Conservation (phyloP, 1,284 basidiomycete species). For the Tylopilus sp. region DNA sequence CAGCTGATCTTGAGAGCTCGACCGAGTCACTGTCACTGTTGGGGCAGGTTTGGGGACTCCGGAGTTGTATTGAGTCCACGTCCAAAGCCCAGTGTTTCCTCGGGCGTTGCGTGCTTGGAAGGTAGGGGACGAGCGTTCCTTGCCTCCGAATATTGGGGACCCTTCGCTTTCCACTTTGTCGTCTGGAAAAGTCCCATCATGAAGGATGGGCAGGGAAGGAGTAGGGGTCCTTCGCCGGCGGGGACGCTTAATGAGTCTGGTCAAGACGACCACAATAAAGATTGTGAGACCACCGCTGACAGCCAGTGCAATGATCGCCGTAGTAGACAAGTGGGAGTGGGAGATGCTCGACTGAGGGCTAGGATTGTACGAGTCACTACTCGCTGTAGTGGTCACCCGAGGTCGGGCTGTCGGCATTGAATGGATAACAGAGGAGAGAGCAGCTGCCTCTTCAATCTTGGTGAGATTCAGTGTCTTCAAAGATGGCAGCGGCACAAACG, state of each 20-base stretch:
- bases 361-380: conserved; percentile 1
- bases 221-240: conserved; percentile 49
- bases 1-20: conserved; percentile 19
- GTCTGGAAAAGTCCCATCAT: conserved; percentile 48
- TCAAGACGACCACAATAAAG: conserved; percentile 48
- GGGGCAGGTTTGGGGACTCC: conserved; percentile 33
- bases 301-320: conserved; percentile 53
- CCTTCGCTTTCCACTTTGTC: conserved; percentile 47
- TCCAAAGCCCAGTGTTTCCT: conserved; percentile 42
- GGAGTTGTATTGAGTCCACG: conserved; percentile 64
- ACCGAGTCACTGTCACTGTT: conserved; percentile 26
- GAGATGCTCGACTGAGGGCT: conserved; percentile 6
- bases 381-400: conserved; percentile 1
- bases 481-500: conserved; percentile 31
- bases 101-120: conserved; percentile 30
- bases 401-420: conserved; percentile 11
- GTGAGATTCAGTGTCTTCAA: conserved; percentile 30
- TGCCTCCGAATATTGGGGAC: conserved; percentile 71
- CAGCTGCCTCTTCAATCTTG: conserved; percentile 15
- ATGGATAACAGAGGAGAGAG: conserved; percentile 8
- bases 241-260: conserved; percentile 47
- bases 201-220: conserved; percentile 68
- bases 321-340: conserved; percentile 30
- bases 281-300: conserved; percentile 56
- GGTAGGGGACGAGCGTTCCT: conserved; percentile 55